Base-by-base conservation (phyloP, 768 basidiomycete species). In the Epithele typhae region DNA sequence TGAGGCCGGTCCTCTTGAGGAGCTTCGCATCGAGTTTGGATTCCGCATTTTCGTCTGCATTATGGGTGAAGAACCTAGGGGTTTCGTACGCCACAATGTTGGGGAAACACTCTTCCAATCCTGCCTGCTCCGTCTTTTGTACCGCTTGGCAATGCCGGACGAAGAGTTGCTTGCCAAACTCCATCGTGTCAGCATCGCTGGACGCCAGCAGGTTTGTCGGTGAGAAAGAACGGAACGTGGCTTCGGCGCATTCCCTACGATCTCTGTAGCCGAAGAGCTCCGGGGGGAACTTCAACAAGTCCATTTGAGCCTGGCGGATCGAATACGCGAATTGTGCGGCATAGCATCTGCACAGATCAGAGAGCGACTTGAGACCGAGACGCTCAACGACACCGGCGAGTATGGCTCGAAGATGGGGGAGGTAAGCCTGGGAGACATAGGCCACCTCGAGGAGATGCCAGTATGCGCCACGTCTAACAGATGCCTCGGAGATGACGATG, bases 371-470 rank as follows among this genome's bases (percentile, higher is more conserved):
- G 34, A 97, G 62, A 12, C 90, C 91, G 38, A 98, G 70, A 7
- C 84, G 72, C 40, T 69, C 61, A 0, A 88, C 77, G 18, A 87
- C 82, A 6, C 79, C 79, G 14, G 56, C 57, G 30, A 97, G 68
- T 32, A 87, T 70, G 7, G 73, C 69, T 47, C 74, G 65, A 35
- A 78, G 67, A 45, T 71, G 66, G 10, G 33, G 24, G 44, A 58
- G 48, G 67, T 56, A 64, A 72, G 66, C 36, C 68, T 68, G 54
- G 59, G 51, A 73, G 64, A 52, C 70, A 52, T 69, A 56, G 63
- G 77, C 78, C 5, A 78, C 77, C 62, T 94, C 92, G 49, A 97
- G 68, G 40, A 98, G 61, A 63, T 95, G 86, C 82, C 87, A 93
- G 59, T 95, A 92, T 1, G 92, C 77, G 3, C 82, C 87, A 14